A percentile compares a stretch with the other conserved stretches of the same genome.
phyloP scores from a whole-genome alignment of 305 asterid species.

The Withania somnifera region DNA sequence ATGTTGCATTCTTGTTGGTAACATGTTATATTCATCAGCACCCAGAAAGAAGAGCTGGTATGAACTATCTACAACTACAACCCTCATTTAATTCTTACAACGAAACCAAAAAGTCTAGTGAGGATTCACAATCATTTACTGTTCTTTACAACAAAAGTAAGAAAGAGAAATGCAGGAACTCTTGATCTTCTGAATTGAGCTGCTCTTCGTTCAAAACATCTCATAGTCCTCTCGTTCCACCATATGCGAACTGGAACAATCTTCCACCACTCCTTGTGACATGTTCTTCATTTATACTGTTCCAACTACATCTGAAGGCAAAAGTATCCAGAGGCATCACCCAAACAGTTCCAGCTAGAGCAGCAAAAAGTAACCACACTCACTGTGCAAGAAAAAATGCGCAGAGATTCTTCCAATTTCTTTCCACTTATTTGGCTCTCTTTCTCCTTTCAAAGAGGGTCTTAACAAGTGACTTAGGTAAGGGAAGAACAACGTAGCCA shows the following conservation, averaged over 20 bases:
- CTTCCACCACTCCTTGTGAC: neutral
- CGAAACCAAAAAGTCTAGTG: neutral
- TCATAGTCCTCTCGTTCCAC: neutral
- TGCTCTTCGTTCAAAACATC: neutral
- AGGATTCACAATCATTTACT: neutral
- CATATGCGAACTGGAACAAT: neutral
- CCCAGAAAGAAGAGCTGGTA: neutral
- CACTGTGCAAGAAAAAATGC: neutral
- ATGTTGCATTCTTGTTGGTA: neutral
- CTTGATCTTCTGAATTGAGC: neutral
- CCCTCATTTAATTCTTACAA: neutral
- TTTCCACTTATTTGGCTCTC: neutral
- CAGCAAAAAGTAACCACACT: neutral
- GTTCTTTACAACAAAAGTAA: neutral
- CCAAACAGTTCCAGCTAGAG: neutral
- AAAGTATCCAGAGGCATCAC: neutral
- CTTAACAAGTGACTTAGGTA: neutral
- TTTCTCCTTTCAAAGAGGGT: neutral
- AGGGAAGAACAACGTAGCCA: neutral
- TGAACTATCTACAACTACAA: neutral
- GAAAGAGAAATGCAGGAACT: neutral
- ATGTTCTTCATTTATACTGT: neutral
- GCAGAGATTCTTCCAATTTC: neutral
- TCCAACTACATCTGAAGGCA: neutral
- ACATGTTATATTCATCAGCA: neutral